Evolutionary conservation across 2,329 filamentous ascomycete species (phyloP).

Genomic region (Trichophyton schoenleinii): DNA sequence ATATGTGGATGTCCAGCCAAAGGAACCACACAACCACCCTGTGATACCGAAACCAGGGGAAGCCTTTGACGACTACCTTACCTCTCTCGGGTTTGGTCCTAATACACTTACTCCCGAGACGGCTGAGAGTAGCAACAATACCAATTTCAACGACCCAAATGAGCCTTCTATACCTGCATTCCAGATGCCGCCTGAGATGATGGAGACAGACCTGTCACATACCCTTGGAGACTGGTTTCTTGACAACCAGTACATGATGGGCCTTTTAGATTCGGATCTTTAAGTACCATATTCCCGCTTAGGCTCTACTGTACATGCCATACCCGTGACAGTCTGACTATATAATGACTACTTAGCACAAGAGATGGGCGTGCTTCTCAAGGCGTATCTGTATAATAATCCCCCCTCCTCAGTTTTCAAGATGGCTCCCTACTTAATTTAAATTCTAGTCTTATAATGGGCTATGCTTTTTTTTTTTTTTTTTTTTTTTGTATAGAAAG

Average conservation of each 20-base stretch:
- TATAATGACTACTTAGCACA: not conserved
- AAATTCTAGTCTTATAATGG: not conserved
- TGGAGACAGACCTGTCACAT: slow-evolving; percentile 23
- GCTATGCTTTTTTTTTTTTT: not conserved
- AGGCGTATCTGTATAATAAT: not conserved
- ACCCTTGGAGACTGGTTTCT: slow-evolving; percentile 55
- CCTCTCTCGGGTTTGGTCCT: slow-evolving; percentile 49
- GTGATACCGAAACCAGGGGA: slow-evolving; percentile 34
- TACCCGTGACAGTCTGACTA: not conserved
- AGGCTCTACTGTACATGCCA: not conserved
- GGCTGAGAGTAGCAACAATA: not conserved
- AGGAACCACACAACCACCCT: slow-evolving; percentile 21
- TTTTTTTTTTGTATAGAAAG: not conserved
- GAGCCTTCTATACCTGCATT: slow-evolving; percentile 1
- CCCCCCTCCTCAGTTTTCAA: not conserved
- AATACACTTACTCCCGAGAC: slow-evolving; percentile 11
- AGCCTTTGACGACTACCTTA: slow-evolving; percentile 54
- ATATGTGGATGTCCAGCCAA: slow-evolving; percentile 47
- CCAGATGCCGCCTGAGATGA: slow-evolving; percentile 12
- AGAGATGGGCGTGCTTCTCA: not conserved
- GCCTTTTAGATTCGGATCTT: slow-evolving; percentile 49
- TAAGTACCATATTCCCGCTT: not conserved
- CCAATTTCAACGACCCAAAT: not conserved
- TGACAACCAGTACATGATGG: slow-evolving; percentile 53
- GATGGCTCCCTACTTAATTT: not conserved